Conservation (phyloP, 1,284 basidiomycete genomes). For the Tylopilus orsonianus region DNA sequence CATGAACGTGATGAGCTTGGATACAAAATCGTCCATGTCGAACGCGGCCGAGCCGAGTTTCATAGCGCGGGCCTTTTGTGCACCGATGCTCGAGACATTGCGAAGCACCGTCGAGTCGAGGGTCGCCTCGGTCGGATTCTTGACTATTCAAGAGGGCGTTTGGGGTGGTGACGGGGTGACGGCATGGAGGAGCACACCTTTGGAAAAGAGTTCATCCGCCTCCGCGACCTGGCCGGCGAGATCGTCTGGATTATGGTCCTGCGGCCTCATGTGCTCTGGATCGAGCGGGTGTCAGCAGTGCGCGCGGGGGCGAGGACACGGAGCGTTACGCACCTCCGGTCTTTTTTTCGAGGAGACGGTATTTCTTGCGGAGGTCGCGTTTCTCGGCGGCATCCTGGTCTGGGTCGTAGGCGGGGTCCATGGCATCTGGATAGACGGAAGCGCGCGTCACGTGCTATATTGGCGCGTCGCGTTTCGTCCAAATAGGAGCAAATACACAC, state of each 20-base stretch:
- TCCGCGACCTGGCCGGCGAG: slow-evolving; percentile 53
- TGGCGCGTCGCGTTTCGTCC: slow-evolving; percentile 28
- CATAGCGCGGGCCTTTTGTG: slow-evolving; percentile 82
- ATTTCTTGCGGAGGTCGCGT: slow-evolving; percentile 66
- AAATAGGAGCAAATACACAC: slow-evolving; percentile 26
- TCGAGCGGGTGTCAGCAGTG: slow-evolving; percentile 1
- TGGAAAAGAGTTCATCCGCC: slow-evolving; percentile 60
- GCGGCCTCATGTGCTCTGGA: slow-evolving; percentile 42
- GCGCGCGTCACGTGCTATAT: slow-evolving; percentile 26
- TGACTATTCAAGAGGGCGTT: slow-evolving; percentile 47
- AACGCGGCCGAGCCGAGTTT: slow-evolving; percentile 80
- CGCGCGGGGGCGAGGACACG: neutral
- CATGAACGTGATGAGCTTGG: slow-evolving; percentile 70
- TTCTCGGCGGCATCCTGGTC: slow-evolving; percentile 78
- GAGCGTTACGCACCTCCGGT: slow-evolving; percentile 53
- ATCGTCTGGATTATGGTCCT: slow-evolving; percentile 56
- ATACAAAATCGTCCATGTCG: slow-evolving; percentile 81
- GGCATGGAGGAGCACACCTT: slow-evolving; percentile 42
- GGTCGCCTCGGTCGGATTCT: slow-evolving; percentile 76
- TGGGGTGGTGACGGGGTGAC: slow-evolving; percentile 4
- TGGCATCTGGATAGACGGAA: too few species aligned
- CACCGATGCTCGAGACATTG: slow-evolving; percentile 66
- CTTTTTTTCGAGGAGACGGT: slow-evolving; percentile 61
- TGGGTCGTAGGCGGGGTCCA: slow-evolving; percentile 62
- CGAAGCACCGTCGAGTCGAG: slow-evolving; percentile 75